Evolutionary conservation across 768 basidiomycete species (phyloP), one percentile per base, ranked within the genome.

Genomic region (Termitomyces sp.): DNA sequence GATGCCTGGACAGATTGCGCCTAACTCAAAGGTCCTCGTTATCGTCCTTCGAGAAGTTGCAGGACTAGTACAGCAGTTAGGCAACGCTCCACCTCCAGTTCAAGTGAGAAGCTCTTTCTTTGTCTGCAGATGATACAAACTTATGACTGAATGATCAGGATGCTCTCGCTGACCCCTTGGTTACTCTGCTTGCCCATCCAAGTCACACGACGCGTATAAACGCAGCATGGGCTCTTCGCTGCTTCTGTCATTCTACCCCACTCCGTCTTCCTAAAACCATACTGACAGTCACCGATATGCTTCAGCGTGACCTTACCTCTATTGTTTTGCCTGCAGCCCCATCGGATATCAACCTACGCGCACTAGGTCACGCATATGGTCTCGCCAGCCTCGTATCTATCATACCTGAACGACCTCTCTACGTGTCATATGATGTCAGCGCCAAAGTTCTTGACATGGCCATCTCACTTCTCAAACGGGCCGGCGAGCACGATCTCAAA

Each of bases 391-490:
- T 98, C 32, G 86, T 98, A 12, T 87, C 93, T 31, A 81, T 94
- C 60, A 90, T 96, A 40, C 91, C 93, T 0, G 84, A 89, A 62
- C 84, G 92, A 29, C 94, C 96, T 0, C 80, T 99, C 1, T 98
- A 98, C 67, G 92, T 96, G 49, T 96, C 95, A 5, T 94, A 94
- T 73, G 96, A 98, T 70, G 85, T 96, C 66, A 88, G 88, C 43
- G 86, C 94, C 5, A 96, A 91, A 70, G 89, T 95, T 17, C 85
- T 98, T 59, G 93, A 97, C 68, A 89, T 92, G 73, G 91, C 96
- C 1, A 92, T 91, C 2, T 87, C 90, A 59, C 83, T 99, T 10
- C 82, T 99, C 57, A 98, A 96, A 69, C 85, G 89, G 38, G 90
- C 93, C 0, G 91, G 92, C 8, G 95, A 97, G 61, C 96, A 98